phyloP scores from a whole-genome alignment of 805 yeast genomes.

The Candida tibetensis region DNA sequence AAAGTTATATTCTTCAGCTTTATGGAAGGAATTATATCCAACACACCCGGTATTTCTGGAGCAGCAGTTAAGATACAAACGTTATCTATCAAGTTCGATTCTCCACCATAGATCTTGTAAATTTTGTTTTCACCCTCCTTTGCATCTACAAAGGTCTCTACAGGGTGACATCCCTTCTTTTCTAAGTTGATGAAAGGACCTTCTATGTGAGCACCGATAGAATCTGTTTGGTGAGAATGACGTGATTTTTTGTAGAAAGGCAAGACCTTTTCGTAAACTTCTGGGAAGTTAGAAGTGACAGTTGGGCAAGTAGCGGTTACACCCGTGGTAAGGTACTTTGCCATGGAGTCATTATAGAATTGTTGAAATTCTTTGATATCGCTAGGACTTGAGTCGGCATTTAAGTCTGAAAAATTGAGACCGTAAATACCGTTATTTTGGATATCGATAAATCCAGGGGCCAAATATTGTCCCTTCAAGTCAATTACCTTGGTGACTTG shows the following conservation, averaged over 20 bases:
- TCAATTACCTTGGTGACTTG: conserved; percentile 32
- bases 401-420: conserved; percentile 46
- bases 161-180: conserved; percentile 53
- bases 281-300: conserved; percentile 49
- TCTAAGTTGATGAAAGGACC: conserved; percentile 53
- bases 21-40: conserved; percentile 40
- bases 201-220: conserved; percentile 58
- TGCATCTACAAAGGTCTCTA: conserved; percentile 42
- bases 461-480: conserved; percentile 44
- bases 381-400: conserved; percentile 25
- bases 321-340: conserved; percentile 47
- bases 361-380: conserved; percentile 31
- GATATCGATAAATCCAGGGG: conserved; percentile 57
- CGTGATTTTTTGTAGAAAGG: conserved; percentile 41
- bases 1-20: conserved; percentile 32
- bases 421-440: conserved; percentile 61
- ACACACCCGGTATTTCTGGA: conserved; percentile 49
- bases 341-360: conserved; percentile 44
- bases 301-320: conserved; percentile 58
- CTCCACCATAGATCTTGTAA: conserved; percentile 36
- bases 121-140: conserved; percentile 27
- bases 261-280: conserved; percentile 47
- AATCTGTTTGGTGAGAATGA: conserved; percentile 33
- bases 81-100: conserved; percentile 28
- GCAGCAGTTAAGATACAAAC: conserved; percentile 49